phyloP scores from a whole-genome alignment of 768 basidiomycete genomes.

The Xerocomellus chrysenteron region DNA sequence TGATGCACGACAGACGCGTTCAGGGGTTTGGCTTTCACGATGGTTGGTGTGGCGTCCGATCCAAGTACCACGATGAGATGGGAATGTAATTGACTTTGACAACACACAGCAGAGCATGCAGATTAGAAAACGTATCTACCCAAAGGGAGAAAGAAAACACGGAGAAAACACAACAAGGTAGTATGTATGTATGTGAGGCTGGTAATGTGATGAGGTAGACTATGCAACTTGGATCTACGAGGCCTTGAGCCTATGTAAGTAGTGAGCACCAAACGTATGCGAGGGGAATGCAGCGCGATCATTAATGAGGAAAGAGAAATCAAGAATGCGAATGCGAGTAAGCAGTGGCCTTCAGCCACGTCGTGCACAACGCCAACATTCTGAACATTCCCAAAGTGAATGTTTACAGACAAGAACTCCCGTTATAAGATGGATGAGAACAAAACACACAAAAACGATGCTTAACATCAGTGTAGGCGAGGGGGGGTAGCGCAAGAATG shows the following conservation, averaged over 20 bases:
- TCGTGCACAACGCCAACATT: conserved; percentile 17
- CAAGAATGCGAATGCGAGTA: conserved; percentile 12
- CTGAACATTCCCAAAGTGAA: conserved; percentile 15
- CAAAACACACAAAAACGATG: conserved; percentile 17
- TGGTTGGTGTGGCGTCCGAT: conserved; percentile 3
- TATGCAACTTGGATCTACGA: conserved; percentile 27
- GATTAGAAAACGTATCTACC: conserved; percentile 21
- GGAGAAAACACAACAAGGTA: conserved; percentile 21
- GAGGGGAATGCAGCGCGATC: conserved; percentile 14
- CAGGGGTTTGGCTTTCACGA: neutral
- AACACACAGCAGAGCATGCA: conserved; percentile 16
- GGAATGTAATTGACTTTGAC: neutral
- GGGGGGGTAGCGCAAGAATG: conserved; percentile 22
- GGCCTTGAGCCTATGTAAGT: conserved; percentile 38
- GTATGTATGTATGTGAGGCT: conserved; percentile 23
- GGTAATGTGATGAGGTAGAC: conserved; percentile 19
- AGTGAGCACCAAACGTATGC: conserved; percentile 21
- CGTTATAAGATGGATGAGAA: conserved; percentile 1
- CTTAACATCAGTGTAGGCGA: conserved; percentile 23
- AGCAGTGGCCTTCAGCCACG: conserved; percentile 32
- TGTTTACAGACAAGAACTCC: conserved; percentile 13
- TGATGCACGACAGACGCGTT: conserved; percentile 31
- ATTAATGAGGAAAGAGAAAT: conserved; percentile 3
- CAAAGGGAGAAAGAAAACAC: conserved; percentile 7
- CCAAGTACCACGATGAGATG: neutral